Evolutionary conservation across 148 eudicot genomes (phyloP), one percentile per base, ranked within the genome.

Genomic region (Heliamphora exappendiculata): DNA sequence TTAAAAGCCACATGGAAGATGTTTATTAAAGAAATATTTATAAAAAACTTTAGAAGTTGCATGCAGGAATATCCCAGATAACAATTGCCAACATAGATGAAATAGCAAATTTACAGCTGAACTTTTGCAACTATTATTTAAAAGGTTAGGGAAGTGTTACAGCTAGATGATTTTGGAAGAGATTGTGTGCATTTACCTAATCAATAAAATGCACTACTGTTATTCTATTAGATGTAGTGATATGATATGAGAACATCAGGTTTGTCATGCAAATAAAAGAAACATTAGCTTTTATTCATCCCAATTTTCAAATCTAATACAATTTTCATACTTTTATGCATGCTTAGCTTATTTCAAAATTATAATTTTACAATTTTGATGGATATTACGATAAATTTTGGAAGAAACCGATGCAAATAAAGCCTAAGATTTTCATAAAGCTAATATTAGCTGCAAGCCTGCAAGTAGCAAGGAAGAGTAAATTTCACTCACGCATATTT

Each of bases 401-500:
- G 53, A 68, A 42, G 26, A 5, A 60, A 60, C 39, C 5, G 39
- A 5, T 11, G 16, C 39, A 19, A 1, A 66, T 66, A 39, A 13
- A n/a, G 12, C 16, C 22, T 22, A 42, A 6, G 14, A 8, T 37
- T 24, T 12, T 33, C n/a, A 29, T 20, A 41, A 8, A 45, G 14
- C 44, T 67, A 24, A 42, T 68, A 44, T 68, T 26, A n/a, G 34
- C 19, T 68, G 34, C 50, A 68, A 66, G 20, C n/a, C n/a, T n/a
- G n/a, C n/a, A n/a, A n/a, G n/a, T 42, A 36, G n/a, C 22, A 64
- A 60, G 5, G 68, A 28, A 12, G 22, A 64, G 39, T 34, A 64
- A 36, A 3, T 13, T 68, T 41, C 29, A 74, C 83, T 77, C 78
- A 83, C 83, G 68, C 60, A 67, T 72, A 34, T 69, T 67, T 83